Evolutionary conservation across 495 filamentous ascomycete species (phyloP), one percentile per base, ranked within the genome.

Genomic region (Aspergillus steynii): DNA sequence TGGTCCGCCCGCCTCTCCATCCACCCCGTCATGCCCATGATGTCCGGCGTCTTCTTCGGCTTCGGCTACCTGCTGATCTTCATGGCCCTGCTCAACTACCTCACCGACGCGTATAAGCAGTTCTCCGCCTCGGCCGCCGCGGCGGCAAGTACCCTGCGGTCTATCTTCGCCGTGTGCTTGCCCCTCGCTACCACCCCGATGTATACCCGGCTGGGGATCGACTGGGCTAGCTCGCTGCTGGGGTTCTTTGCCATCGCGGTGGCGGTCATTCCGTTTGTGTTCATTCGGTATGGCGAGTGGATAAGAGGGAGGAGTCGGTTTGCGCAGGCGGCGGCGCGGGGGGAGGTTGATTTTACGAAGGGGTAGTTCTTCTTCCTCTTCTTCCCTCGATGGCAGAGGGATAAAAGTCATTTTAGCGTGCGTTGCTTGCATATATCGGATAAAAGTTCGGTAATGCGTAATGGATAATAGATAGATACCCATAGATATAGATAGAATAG

Each of bases 151-250:
- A 81, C 79, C 32, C 31, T 85, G 56, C 65, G 85, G 29, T 80
- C 77, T 5, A 73, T 78, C 48, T 82, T 85, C 60, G 85, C 79
- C 0, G 83, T 77, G n/a, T 82, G 79, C 5, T 83, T 88, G 60
- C 85, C 84, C n/a, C 68, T 88, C 10, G 81, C 86, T 7, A 78
- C 86, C 0, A 74, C 70, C 1, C 81, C 81, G 14, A 74, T 89
- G 77, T 88, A 83, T 53, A 53, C 59, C 49, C 80, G 77, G 31
- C 67, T 87, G n/a, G 87, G 86, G 0, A 81, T 87, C 28, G 74
- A 77, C 4, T 88, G 86, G 70, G 86, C 85, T 8, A 81, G 75
- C 2, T 81, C 76, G 50, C 70, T 82, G 53, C 69, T 79, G 51
- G 77, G 72, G 12, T 80, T 81, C 45, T 58, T 80, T n/a, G 68